A percentile compares a stretch with the other conserved stretches of the same genome.
Evolutionary conservation across 2,329 filamentous ascomycete genomes (phyloP).

Genomic region (Davidsoniella eucalypti): DNA sequence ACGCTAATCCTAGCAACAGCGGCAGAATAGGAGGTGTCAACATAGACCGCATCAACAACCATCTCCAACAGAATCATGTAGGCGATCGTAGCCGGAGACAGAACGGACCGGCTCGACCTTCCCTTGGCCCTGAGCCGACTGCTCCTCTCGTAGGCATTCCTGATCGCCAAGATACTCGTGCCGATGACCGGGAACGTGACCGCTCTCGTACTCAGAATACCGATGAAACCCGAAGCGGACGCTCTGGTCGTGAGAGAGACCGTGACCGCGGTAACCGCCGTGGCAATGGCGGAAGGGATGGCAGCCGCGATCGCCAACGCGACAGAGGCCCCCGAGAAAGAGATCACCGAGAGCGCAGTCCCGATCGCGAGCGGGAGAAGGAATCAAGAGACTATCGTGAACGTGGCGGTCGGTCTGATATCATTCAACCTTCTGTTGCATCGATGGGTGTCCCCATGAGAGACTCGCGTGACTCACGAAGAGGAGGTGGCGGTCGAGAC

Average conservation of each 20-base stretch:
- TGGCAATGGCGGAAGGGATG: constrained; percentile 26
- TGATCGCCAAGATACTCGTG: constrained; percentile 19
- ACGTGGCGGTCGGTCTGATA: constrained; percentile 18
- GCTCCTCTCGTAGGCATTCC: neutral
- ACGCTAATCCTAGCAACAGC: neutral
- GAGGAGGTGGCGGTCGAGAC: constrained; percentile 14
- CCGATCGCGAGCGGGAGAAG: constrained; percentile 31
- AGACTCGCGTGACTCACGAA: constrained; percentile 16
- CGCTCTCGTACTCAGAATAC: constrained; percentile 20
- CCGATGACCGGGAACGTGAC: constrained; percentile 18
- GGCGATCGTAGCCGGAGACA: constrained; percentile 9
- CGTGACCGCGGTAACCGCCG: constrained; percentile 27
- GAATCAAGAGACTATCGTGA: constrained; percentile 30
- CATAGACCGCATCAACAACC: constrained; percentile 42
- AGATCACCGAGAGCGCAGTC: constrained; percentile 29
- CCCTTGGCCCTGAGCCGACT: constrained; percentile 5
- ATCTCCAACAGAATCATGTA: constrained; percentile 33
- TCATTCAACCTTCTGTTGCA: constrained; percentile 14
- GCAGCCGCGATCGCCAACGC: constrained; percentile 32
- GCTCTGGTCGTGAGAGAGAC: constrained; percentile 29
- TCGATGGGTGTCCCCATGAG: constrained; percentile 9
- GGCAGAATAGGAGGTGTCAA: constrained; percentile 19
- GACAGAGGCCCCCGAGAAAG: constrained; percentile 21
- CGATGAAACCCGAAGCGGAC: constrained; percentile 23
- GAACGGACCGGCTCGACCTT: neutral